Evolutionary conservation across 2,329 filamentous ascomycete species (phyloP).

Genomic region (Botrytis elliptica): DNA sequence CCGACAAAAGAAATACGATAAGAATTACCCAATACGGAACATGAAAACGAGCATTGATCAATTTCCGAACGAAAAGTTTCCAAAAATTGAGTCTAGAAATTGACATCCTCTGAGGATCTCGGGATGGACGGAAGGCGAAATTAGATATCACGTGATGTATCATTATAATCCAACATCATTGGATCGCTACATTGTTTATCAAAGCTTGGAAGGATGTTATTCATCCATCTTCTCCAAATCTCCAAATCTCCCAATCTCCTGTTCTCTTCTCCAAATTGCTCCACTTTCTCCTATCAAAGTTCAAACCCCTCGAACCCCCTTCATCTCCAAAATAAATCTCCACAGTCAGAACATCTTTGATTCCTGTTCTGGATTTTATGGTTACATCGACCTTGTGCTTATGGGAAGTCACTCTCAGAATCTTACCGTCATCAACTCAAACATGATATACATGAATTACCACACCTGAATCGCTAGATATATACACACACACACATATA

Average conservation of each 20-base stretch:
- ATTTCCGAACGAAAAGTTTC: neutral
- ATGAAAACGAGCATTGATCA: neutral
- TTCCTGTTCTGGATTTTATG: neutral
- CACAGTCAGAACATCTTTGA: neutral
- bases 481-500: neutral
- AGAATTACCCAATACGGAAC: neutral
- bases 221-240: neutral
- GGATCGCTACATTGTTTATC: neutral
- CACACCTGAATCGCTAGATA: neutral
- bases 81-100: neutral
- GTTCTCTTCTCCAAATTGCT: neutral
- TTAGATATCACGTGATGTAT: neutral
- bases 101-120: neutral
- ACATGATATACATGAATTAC: neutral
- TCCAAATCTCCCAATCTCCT: neutral
- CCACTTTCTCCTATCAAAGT: slow-evolving; percentile 7
- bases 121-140: neutral
- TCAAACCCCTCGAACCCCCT: neutral
- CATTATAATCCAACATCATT: neutral
- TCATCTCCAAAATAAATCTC: neutral
- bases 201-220: neutral
- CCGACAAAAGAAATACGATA: neutral
- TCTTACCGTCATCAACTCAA: neutral
- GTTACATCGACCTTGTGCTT: neutral
- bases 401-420: neutral